Evolutionary conservation across 495 filamentous ascomycete species (phyloP).

Genomic region (Penicillium malachiteum): DNA sequence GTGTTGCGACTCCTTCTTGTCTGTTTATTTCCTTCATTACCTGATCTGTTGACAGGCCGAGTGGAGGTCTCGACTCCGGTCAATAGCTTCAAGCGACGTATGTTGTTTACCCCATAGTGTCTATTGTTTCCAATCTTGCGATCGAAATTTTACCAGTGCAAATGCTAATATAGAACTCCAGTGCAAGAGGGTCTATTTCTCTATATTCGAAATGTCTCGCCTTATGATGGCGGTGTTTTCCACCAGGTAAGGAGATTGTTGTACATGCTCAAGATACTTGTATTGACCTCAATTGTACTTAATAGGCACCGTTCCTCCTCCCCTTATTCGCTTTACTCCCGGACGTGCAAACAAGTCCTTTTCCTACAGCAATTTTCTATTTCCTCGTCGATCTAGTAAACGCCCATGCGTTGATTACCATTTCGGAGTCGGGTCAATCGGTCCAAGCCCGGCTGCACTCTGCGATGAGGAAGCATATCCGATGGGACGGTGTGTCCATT

Average conservation of each 20-base stretch:
- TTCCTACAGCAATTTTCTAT: conserved; percentile 78
- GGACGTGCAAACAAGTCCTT: conserved; percentile 57
- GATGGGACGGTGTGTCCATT: conserved; percentile 73
- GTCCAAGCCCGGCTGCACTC: conserved; percentile 68
- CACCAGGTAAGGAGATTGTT: conserved; percentile 64
- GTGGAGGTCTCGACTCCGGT: conserved; percentile 97
- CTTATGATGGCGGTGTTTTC: conserved; percentile 96
- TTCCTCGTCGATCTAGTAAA: conserved; percentile 78
- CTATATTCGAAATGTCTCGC: conserved; percentile 93
- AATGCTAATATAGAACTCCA: conserved; percentile 30
- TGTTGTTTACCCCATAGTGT: conserved; percentile 24
- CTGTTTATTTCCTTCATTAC: conserved; percentile 76
- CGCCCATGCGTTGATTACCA: conserved; percentile 76
- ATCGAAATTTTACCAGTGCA: background rate
- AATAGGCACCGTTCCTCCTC: conserved; percentile 80
- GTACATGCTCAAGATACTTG: conserved; percentile 1
- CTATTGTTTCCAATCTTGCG: no score
- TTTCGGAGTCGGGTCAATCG: conserved; percentile 80
- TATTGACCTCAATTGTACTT: conserved; percentile 6
- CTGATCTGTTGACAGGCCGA: conserved; percentile 81
- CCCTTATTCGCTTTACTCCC: conserved; percentile 88
- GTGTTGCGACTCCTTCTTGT: conserved; percentile 78
- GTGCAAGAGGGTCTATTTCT: conserved; percentile 96
- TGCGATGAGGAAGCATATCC: conserved; percentile 73
- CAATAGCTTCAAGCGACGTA: conserved; percentile 96